Base-by-base conservation (phyloP, 2,329 filamentous ascomycete species). In the Mycogone perniciosa region DNA sequence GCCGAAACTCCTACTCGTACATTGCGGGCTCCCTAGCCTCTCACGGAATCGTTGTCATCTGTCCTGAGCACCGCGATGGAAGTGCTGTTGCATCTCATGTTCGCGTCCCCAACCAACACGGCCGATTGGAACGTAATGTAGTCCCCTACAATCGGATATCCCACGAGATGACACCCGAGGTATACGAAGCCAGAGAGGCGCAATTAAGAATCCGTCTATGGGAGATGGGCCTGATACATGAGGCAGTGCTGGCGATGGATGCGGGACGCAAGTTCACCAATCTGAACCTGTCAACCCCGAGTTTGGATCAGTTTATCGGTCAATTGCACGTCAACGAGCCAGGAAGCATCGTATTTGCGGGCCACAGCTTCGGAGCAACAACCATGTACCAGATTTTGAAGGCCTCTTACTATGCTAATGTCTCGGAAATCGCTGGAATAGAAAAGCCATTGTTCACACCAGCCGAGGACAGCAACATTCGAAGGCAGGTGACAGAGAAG, bases 1-100 rank as follows among this genome's bases (percentile, higher is more conserved):
- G 81, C 53, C 79, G 88, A 57, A 93, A 93, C 61, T 82, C 88
- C 8, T 95, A 95, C 70, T 92, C 88, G n/a, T 85, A 91, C 62
- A 71, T 95, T 27, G 85, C 80, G 13, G 87, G 87, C 11, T 88
- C 87, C 0, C 71, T 95, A 30, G 87, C 89, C 4, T 89, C 86
- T 20, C 84, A 93, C 61, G 89, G 89, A 38, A 76, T 91, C 26
- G 81, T 93, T 6, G 88, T 95, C 2, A 72, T 92, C 48, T 89
- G 88, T 51, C 82, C 88, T 0, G 89, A 95, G 61, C 89, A 95
- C 63, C 79, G 89, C 41, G 89, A 95, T 61, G 88, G 88, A 46
- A 91, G 86, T 63, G 78, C 86, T 3, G 85, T 89, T 2, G 75
- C 89, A n/a, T 81, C 85, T 0, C 83, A 86, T 58, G 74, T 95